A percentile compares a stretch with the other conserved stretches of the same genome.
These are phyloP conservation scores for Aegilops speltoides DNA, from an alignment of 176 grass and related monocot genomes.

Conservation along the genomic window DNA sequence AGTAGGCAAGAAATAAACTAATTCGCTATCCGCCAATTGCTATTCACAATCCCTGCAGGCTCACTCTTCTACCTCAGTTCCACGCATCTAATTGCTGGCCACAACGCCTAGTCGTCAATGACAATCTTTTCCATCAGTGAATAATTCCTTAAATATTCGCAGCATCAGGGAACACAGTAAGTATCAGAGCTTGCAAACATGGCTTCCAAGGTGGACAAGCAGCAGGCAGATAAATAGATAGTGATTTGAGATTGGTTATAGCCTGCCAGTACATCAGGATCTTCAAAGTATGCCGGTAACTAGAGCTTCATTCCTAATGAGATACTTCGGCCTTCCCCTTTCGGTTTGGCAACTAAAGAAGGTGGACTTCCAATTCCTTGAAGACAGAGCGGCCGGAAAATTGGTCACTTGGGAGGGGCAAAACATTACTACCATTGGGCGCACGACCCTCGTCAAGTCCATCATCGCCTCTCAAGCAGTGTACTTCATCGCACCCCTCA, in stretches of 20 bases:
- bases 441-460: too few species aligned
- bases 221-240: background rate
- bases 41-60: background rate
- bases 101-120: background rate
- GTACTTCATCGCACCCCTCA: too few species aligned
- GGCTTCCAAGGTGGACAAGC: background rate
- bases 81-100: background rate
- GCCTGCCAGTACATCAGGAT: background rate
- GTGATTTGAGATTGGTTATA: background rate
- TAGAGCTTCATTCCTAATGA: too few species aligned
- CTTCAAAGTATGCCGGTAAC: background rate
- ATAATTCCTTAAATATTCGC: background rate
- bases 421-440: too few species aligned
- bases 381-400: too few species aligned
- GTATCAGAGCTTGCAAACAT: background rate
- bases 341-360: too few species aligned
- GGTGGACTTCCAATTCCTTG: too few species aligned
- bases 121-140: background rate
- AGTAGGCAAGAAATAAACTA: background rate
- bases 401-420: too few species aligned
- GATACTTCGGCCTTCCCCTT: too few species aligned
- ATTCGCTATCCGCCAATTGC: background rate
- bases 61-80: background rate
- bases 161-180: background rate
- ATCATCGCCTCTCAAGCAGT: too few species aligned